A percentile compares a stretch with the other conserved stretches of the same genome.
These are phyloP conservation scores for Solanum tarijense DNA, from an alignment of 257 asterid genomes.

Conservation along the genomic window DNA sequence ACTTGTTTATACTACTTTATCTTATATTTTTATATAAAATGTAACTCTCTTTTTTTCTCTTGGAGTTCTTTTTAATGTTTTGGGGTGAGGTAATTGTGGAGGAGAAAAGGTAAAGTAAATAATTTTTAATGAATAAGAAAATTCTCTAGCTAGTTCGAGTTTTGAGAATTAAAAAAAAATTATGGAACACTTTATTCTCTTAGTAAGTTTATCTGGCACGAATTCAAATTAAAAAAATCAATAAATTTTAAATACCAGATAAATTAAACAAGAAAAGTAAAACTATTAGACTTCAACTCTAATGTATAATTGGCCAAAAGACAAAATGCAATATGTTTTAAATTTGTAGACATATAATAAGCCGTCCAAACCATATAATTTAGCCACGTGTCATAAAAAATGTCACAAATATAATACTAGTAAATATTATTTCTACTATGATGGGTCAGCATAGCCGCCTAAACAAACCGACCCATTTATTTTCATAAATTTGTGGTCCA, in stretches of 20 bases:
- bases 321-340: background rate
- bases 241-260: accelerated
- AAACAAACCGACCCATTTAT: background rate
- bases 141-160: too few species aligned
- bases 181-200: too few species aligned
- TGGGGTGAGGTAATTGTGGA: background rate
- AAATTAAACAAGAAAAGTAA: background rate
- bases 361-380: constrained; percentile 6
- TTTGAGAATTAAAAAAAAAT: background rate
- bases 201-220: too few species aligned
- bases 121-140: background rate
- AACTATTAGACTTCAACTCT: too few species aligned
- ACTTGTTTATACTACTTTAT: too few species aligned
- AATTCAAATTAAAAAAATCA: background rate
- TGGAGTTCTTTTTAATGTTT: background rate
- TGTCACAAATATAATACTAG: background rate
- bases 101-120: background rate
- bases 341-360: background rate
- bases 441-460: constrained; percentile 4
- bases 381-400: constrained; percentile 3
- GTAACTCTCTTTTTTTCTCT: background rate
- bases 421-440: background rate
- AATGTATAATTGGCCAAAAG: background rate
- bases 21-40: too few species aligned
- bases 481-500: background rate